Conservation (phyloP, 768 basidiomycete species). For the Trametes coccinea region DNA sequence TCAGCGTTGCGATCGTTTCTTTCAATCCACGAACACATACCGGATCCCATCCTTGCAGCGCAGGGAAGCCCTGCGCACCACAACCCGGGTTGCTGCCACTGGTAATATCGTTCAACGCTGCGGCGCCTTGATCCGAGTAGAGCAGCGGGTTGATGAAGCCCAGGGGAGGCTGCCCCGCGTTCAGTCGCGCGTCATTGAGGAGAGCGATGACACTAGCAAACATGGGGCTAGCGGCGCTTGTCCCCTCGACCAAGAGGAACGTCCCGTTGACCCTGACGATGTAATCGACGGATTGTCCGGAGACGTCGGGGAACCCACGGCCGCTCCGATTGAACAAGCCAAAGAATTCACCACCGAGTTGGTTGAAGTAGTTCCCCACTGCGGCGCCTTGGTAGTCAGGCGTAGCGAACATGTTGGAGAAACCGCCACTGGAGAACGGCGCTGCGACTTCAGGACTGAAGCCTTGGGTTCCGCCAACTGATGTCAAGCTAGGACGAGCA, state of each 20-base stretch:
- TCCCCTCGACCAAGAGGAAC: slow-evolving; percentile 30
- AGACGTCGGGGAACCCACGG: slow-evolving; percentile 64
- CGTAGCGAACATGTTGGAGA: slow-evolving; percentile 31
- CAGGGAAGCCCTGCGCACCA: slow-evolving; percentile 35
- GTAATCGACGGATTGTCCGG: slow-evolving; percentile 54
- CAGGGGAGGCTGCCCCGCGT: slow-evolving; percentile 31
- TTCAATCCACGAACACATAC: slow-evolving; percentile 12
- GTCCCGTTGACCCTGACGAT: slow-evolving; percentile 35
- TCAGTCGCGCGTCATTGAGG: slow-evolving; percentile 36
- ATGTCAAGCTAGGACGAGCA: slow-evolving; percentile 20
- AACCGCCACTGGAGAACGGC: slow-evolving; percentile 29
- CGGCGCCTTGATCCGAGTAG: slow-evolving; percentile 19
- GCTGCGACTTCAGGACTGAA: slow-evolving; percentile 28
- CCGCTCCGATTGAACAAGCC: slow-evolving; percentile 23
- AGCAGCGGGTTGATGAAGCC: slow-evolving; percentile 36
- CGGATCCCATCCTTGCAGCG: slow-evolving; percentile 35
- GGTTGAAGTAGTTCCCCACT: slow-evolving; percentile 18
- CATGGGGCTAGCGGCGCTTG: slow-evolving; percentile 35
- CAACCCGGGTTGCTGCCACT: slow-evolving; percentile 26
- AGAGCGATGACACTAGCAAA: slow-evolving; percentile 36
- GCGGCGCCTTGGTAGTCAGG: slow-evolving; percentile 27
- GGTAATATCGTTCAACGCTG: slow-evolving; percentile 29
- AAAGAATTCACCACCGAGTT: slow-evolving; percentile 14
- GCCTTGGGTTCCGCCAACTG: slow-evolving; percentile 27
- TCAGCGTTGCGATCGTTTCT: too few relatives aligned